These are phyloP conservation scores for Lachnellula occidentalis DNA, from an alignment of 2,329 filamentous ascomycete genomes.

Conservation along the genomic window DNA sequence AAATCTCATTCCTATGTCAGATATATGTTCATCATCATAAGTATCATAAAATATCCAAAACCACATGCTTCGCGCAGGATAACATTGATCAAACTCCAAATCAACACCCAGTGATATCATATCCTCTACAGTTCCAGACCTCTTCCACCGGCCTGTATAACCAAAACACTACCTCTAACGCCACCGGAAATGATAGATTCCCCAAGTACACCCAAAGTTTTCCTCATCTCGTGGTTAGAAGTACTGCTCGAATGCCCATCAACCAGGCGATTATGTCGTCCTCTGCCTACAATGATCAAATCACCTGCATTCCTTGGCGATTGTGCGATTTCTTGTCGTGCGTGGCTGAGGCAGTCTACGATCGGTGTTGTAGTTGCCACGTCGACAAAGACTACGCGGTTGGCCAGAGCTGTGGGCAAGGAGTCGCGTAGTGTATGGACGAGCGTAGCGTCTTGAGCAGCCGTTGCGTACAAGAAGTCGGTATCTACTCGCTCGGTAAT, in stretches of 20 bases:
- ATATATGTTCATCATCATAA: too few relatives aligned
- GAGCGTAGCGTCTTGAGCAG: slow-evolving; percentile 39
- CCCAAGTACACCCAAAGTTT: slow-evolving; percentile 54
- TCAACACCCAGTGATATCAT: not conserved
- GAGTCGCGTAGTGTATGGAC: slow-evolving; percentile 53
- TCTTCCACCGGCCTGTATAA: slow-evolving; percentile 53
- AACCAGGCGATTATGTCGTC: slow-evolving; percentile 23
- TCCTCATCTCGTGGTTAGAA: slow-evolving; percentile 38
- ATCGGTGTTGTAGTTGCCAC: slow-evolving; percentile 38
- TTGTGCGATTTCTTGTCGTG: slow-evolving; percentile 54
- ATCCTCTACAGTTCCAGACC: slow-evolving; percentile 11
- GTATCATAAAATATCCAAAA: too few relatives aligned
- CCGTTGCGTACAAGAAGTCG: slow-evolving; percentile 19
- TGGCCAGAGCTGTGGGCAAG: slow-evolving; percentile 43
- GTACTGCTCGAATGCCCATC: slow-evolving; percentile 14
- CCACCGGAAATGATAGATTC: slow-evolving; percentile 53
- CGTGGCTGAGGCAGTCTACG: slow-evolving; percentile 42
- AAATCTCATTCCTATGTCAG: too few relatives aligned
- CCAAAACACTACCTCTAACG: slow-evolving; percentile 61
- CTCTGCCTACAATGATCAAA: slow-evolving; percentile 60
- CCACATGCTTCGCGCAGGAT: too few relatives aligned
- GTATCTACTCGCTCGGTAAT: slow-evolving; percentile 21
- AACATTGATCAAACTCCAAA: slow-evolving; percentile 23
- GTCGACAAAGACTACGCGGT: slow-evolving; percentile 53
- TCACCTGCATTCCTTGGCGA: slow-evolving; percentile 63